Conservation (phyloP, 2,329 filamentous ascomycete genomes). For the Westerdykella sp. region DNA sequence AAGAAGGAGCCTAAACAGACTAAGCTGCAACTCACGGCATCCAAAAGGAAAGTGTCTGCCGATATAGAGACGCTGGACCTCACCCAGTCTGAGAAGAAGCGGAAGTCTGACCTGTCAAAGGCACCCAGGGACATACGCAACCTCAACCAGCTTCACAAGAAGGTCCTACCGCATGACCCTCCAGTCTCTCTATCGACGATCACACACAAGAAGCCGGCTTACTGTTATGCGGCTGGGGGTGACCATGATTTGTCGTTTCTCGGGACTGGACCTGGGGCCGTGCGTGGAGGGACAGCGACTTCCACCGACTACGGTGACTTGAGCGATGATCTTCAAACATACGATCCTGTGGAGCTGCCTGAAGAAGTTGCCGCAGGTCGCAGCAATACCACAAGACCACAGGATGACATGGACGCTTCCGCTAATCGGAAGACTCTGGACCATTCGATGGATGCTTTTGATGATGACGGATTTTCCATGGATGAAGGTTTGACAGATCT, state of each 20-base stretch:
- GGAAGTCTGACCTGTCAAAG: slow-evolving; percentile 12
- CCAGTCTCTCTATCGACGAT: slow-evolving; percentile 17
- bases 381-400: not conserved
- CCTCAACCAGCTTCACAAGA: slow-evolving; percentile 23
- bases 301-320: slow-evolving; percentile 30
- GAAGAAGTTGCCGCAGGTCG: not conserved
- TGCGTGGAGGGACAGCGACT: not conserved
- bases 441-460: slow-evolving; percentile 13
- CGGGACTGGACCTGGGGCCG: not conserved
- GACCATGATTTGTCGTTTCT: slow-evolving; percentile 21
- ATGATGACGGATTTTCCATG: slow-evolving; percentile 26
- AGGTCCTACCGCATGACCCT: slow-evolving; percentile 15
- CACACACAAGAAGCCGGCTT: slow-evolving; percentile 23
- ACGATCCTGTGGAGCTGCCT: not conserved
- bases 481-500: slow-evolving; percentile 29
- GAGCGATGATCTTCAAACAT: slow-evolving; percentile 1
- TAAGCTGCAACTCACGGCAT: slow-evolving; percentile 21
- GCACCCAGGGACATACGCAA: slow-evolving; percentile 16
- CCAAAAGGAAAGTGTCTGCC: slow-evolving; percentile 20
- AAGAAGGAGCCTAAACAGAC: slow-evolving; percentile 15
- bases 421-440: not conserved
- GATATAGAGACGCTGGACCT: slow-evolving; percentile 28
- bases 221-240: slow-evolving; percentile 21
- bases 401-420: not conserved
- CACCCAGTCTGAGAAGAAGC: slow-evolving; percentile 27